Base-by-base conservation (phyloP, 176 grass and related monocot species). In the Typha latifolia region DNA sequence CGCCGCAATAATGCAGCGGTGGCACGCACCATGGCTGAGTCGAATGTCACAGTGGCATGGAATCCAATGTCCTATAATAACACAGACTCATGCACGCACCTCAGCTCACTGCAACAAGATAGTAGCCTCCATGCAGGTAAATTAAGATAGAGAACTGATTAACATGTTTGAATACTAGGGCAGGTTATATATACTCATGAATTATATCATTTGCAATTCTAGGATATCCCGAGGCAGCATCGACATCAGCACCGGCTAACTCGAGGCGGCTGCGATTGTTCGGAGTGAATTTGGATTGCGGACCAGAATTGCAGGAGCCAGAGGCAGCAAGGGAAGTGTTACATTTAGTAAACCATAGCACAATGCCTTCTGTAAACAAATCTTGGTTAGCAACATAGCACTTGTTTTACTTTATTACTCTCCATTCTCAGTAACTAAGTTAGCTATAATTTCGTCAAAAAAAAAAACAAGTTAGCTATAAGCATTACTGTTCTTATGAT, bases 211-310 rank as follows among this genome's bases (percentile, higher is more conserved):
- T 48, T 67, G 12, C 34, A 26, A 66, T 71, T 32, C 69, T 62
- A 84, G 81, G 74, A 71, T 73, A 80, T 48, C 23, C 51, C 23
- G 51, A 37, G 27, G 32, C 21, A 34, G 12, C 53, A 59, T 59
- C 21, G 7, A 48, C 47, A 27, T n/a, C 78, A 0, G 75, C 16
- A 9, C 53, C 82, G 5, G 73, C 61, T 12, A 78, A 83, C 2
- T 78, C 84, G 20, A 70, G 80, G 77, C 32, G 74, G 71, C 79
- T 96, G 52, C 76, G 91, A 62, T 68, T 96, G 16, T 96, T 96
- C 51, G 91, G 91, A 21, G 91, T 96, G 71, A 91, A 96, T 76
- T 81, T 96, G 22, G 84, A 96, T 69, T 96, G 84, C 70, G 84
- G 72, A 8, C 79, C 84, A 27, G 84, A 77, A 66, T 77, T 74